phyloP scores from a whole-genome alignment of 2,329 filamentous ascomycete species.

The Byssothecium circinans region DNA sequence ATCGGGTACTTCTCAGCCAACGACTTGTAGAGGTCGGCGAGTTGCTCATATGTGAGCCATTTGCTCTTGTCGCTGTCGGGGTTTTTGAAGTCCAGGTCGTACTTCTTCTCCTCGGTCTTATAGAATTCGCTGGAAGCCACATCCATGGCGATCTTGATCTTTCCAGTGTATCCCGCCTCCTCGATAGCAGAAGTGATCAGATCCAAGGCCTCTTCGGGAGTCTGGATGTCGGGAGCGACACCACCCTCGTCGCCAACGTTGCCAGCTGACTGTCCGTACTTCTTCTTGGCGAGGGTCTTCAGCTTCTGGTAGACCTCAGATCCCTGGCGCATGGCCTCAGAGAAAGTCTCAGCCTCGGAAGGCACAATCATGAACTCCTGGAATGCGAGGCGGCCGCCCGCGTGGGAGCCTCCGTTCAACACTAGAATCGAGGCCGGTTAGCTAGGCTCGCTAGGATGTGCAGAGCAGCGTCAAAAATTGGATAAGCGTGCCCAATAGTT shows the following conservation, averaged over 20 bases:
- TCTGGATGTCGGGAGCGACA: constrained; percentile 98
- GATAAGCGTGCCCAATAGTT: too few relatives aligned
- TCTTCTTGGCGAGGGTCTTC: constrained; percentile 97
- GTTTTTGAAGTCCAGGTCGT: constrained; percentile 99
- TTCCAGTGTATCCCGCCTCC: constrained; percentile 89
- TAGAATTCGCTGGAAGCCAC: constrained; percentile 99
- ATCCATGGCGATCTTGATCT: constrained; percentile 99
- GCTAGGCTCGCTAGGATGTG: neutral
- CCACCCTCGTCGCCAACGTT: constrained; percentile 99
- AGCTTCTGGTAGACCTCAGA: constrained; percentile 98
- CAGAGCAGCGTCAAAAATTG: neutral
- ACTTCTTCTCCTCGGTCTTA: constrained; percentile 95
- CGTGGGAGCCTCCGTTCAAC: constrained; percentile 79
- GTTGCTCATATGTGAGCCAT: constrained; percentile 98
- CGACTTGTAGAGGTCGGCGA: constrained; percentile 86
- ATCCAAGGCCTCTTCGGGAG: constrained; percentile 91
- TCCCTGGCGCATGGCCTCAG: constrained; percentile 94
- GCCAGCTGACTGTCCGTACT: constrained; percentile 97
- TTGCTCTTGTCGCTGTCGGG: constrained; percentile 92
- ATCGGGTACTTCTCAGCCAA: constrained; percentile 96
- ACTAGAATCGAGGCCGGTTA: constrained; percentile 33
- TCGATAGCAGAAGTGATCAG: constrained; percentile 95
- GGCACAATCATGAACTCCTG: constrained; percentile 61
- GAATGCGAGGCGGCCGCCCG: constrained; percentile 79
- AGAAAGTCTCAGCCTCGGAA: constrained; percentile 78